These are phyloP conservation scores for Galerina sulciceps DNA, from an alignment of 768 basidiomycete species.

Conservation along the genomic window DNA sequence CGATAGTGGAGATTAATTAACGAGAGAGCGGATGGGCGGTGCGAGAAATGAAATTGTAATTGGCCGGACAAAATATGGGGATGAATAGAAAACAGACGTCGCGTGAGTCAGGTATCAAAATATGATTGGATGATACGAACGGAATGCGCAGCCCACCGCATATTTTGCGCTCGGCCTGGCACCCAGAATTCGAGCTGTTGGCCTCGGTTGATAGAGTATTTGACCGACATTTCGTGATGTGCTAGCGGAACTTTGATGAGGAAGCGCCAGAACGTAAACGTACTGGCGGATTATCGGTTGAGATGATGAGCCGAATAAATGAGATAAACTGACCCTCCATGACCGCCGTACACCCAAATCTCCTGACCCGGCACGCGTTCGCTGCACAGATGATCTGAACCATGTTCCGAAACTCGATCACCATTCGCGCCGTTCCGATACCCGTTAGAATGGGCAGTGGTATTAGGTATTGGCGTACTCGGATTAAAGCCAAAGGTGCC, in stretches of 20 bases:
- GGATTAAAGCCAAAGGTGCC: slow-evolving; percentile 9
- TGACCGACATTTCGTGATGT: slow-evolving; percentile 71
- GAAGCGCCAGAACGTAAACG: slow-evolving; percentile 95
- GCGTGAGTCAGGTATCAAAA: neutral
- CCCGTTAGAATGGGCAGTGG: slow-evolving; percentile 5
- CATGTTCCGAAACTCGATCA: neutral
- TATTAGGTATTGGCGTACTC: slow-evolving; percentile 5
- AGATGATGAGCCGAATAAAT: neutral
- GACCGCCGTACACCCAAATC: slow-evolving; percentile 69
- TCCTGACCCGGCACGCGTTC: slow-evolving; percentile 64
- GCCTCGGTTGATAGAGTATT: slow-evolving; percentile 84
- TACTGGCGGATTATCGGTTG: slow-evolving; percentile 44
- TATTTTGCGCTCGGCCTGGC: slow-evolving; percentile 79
- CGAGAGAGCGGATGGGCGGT: neutral
- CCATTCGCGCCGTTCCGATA: slow-evolving; percentile 18
- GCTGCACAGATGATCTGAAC: slow-evolving; percentile 31
- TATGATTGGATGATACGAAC: slow-evolving; percentile 43
- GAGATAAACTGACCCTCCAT: slow-evolving; percentile 48
- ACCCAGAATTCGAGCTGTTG: slow-evolving; percentile 81
- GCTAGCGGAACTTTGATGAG: slow-evolving; percentile 80
- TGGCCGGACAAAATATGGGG: neutral
- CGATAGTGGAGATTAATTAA: neutral
- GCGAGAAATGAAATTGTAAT: neutral
- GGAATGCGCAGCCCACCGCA: slow-evolving; percentile 91
- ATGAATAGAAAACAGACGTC: neutral